Conservation (phyloP, 2,329 filamentous ascomycete species). For the Pseudopithomyces maydicus region DNA sequence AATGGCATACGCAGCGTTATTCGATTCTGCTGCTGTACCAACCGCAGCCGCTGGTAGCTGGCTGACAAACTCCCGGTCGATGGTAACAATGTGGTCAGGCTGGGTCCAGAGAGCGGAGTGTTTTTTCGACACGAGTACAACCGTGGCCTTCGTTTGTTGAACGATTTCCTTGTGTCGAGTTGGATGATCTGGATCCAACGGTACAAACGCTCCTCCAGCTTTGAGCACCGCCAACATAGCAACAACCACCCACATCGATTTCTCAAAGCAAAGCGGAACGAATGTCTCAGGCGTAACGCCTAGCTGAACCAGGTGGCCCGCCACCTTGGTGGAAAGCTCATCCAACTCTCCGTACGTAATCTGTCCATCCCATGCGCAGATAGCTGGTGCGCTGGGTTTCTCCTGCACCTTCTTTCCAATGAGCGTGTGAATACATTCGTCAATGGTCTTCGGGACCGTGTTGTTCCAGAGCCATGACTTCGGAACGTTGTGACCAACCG, state of each 20-base stretch:
- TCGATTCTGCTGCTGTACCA: background rate
- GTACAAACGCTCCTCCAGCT: background rate
- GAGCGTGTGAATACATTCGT: background rate
- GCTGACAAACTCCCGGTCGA: background rate
- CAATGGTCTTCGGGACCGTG: background rate
- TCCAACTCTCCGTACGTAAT: background rate
- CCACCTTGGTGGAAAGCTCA: background rate
- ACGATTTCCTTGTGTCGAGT: background rate
- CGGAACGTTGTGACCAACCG: too few species aligned
- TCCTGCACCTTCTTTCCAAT: background rate
- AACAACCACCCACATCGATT: conserved; percentile 4
- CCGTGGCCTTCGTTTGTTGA: background rate
- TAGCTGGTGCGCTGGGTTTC: background rate
- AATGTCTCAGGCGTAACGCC: background rate
- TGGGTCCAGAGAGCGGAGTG: background rate
- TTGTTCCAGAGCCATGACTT: too few species aligned
- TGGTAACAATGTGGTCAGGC: too few species aligned
- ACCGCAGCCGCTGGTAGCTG: background rate
- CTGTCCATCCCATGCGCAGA: background rate
- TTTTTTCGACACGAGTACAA: background rate
- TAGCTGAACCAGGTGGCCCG: background rate
- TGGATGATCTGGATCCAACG: too few species aligned
- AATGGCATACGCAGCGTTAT: conserved; percentile 48
- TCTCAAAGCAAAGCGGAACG: background rate
- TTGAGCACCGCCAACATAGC: background rate